A percentile compares a stretch with the other conserved stretches of the same genome.
These are phyloP conservation scores for Gossypium ekmanianum DNA, from an alignment of 345 rosid species.

Conservation along the genomic window DNA sequence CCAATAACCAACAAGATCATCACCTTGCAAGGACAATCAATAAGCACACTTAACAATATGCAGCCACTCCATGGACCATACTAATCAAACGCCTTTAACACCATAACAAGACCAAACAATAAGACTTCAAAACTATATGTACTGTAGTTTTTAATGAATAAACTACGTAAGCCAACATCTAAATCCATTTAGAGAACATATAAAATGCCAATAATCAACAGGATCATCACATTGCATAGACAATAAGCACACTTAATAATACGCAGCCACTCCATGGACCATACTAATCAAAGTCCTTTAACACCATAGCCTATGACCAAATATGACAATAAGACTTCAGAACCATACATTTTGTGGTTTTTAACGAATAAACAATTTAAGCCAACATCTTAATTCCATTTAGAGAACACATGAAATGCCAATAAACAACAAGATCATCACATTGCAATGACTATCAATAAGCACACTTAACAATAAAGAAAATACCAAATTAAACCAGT, in stretches of 20 bases:
- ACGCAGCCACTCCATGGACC: neutral
- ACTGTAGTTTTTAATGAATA: neutral
- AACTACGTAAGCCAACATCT: neutral
- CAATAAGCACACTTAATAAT: neutral
- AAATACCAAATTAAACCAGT: neutral
- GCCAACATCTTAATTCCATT: neutral
- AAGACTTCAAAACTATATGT: neutral
- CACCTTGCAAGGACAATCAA: neutral
- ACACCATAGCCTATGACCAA: neutral
- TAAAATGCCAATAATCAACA: neutral
- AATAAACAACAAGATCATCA: neutral
- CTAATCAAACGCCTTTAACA: neutral
- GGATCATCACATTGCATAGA: neutral
- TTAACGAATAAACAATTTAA: neutral
- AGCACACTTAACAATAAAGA: neutral
- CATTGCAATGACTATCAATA: neutral
- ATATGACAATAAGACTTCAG: too few species aligned
- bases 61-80: neutral
- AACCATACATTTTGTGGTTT: neutral
- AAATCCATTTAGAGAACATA: too few species aligned
- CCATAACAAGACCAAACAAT: neutral
- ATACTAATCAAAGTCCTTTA: neutral
- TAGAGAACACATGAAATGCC: neutral
- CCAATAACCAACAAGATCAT: neutral
- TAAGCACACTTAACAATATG: neutral